These are phyloP conservation scores for Metarhizium humberi DNA, from an alignment of 2,329 filamentous ascomycete genomes.

Conservation along the genomic window DNA sequence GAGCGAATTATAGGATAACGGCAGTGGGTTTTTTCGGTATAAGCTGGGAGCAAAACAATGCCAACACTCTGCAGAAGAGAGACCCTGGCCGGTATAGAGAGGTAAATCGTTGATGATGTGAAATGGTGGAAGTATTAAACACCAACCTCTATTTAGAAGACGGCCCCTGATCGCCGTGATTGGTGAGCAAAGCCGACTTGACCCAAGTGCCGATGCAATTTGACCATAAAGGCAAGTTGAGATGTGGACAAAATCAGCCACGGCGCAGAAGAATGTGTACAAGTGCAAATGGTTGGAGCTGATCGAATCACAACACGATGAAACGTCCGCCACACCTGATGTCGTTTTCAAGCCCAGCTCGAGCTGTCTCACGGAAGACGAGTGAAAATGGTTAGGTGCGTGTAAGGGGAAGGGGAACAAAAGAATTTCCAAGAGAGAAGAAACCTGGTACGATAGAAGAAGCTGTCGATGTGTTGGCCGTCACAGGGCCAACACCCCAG, in stretches of 20 bases:
- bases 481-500: not conserved
- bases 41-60: not conserved
- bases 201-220: not conserved
- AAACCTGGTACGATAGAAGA: not conserved
- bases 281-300: conserved; percentile 6
- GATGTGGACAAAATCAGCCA: conserved; percentile 3
- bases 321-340: conserved; percentile 1
- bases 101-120: not conserved
- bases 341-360: conserved; percentile 2
- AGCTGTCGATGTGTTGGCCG: not conserved
- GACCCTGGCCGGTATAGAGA: not conserved
- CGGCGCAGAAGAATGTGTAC: conserved; percentile 2
- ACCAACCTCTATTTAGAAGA: conserved; percentile 5
- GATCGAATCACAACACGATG: conserved; percentile 3
- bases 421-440: conserved; percentile 1
- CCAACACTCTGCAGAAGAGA: not conserved
- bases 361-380: conserved; percentile 2
- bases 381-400: not conserved
- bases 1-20: not conserved
- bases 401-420: not conserved
- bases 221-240: not conserved
- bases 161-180: conserved; percentile 3
- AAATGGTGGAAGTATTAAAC: conserved; percentile 1
- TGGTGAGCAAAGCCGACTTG: not conserved
- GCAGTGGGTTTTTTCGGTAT: not conserved